Conservation (phyloP, 2,329 filamentous ascomycete genomes). For the Xylariaceae sp. region DNA sequence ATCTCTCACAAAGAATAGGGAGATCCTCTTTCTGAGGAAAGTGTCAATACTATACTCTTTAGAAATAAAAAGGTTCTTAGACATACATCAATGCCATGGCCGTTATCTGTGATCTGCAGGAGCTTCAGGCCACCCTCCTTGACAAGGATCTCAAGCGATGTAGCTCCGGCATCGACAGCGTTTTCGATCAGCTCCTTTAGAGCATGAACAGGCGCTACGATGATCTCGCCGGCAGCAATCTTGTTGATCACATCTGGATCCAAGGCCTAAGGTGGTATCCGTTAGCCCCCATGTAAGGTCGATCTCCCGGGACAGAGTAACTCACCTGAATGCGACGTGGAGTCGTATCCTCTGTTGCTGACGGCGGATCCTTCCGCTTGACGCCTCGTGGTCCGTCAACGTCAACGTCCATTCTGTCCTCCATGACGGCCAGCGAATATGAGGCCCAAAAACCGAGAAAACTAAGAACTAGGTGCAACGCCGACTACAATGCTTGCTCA, state of each 20-base stretch:
- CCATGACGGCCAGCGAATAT: slow-evolving; percentile 20
- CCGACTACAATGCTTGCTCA: background rate
- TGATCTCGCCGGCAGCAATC: slow-evolving; percentile 96
- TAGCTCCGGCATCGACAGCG: slow-evolving; percentile 93
- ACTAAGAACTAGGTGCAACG: background rate
- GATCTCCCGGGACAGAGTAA: background rate
- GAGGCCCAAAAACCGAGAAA: background rate
- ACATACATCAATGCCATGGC: slow-evolving; percentile 84
- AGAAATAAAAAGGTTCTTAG: background rate
- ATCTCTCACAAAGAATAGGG: slow-evolving; percentile 86
- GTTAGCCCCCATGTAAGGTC: slow-evolving; percentile 16
- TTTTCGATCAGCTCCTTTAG: slow-evolving; percentile 97
- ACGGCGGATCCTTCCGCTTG: slow-evolving; percentile 46
- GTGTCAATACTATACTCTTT: slow-evolving; percentile 20
- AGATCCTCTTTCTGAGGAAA: slow-evolving; percentile 73
- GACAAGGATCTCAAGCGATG: slow-evolving; percentile 80
- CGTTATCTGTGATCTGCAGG: slow-evolving; percentile 95
- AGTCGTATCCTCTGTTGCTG: slow-evolving; percentile 28
- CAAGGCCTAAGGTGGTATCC: slow-evolving; percentile 56
- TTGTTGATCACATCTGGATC: slow-evolving; percentile 96
- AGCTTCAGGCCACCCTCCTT: slow-evolving; percentile 95
- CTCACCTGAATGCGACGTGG: slow-evolving; percentile 46
- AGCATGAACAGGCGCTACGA: slow-evolving; percentile 92
- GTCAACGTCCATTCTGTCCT: slow-evolving; percentile 43
- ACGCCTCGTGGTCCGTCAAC: slow-evolving; percentile 39